Conservation (phyloP, 495 filamentous ascomycete species). For the Penicillium lagena region DNA sequence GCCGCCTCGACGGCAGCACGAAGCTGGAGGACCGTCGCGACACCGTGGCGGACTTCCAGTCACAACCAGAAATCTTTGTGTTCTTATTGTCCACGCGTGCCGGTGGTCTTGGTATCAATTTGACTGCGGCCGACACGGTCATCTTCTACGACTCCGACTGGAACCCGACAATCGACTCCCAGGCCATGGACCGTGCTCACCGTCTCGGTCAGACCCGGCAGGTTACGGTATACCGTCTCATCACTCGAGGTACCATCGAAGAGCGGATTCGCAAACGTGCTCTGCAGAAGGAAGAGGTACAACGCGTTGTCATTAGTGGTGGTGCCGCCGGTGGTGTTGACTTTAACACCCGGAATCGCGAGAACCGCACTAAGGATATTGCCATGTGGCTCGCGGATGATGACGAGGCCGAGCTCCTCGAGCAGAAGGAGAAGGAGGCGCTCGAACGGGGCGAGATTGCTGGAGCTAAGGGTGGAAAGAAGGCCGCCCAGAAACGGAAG, state of each 20-base stretch:
- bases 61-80: conserved; percentile 85
- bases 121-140: conserved; percentile 87
- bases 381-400: conserved; percentile 96
- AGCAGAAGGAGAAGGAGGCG: conserved; percentile 80
- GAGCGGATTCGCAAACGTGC: conserved; percentile 97
- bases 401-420: conserved; percentile 85
- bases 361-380: conserved; percentile 92
- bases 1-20: conserved; percentile 93
- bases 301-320: conserved; percentile 94
- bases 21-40: conserved; percentile 96
- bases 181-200: conserved; percentile 98
- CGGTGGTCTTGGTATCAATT: conserved; percentile 95
- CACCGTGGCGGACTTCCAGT: conserved; percentile 95
- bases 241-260: conserved; percentile 95
- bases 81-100: conserved; percentile 95
- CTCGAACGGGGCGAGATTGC: conserved; percentile 47
- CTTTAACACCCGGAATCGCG: conserved; percentile 84
- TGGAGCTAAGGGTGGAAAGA: conserved; percentile 51
- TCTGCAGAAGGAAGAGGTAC: conserved; percentile 97
- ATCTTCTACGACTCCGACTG: conserved; percentile 99
- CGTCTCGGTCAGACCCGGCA: conserved; percentile 94
- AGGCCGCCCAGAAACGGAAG: conserved; percentile 52
- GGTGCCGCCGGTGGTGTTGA: conserved; percentile 79
- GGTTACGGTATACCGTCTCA: conserved; percentile 95
- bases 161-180: conserved; percentile 98